Base-by-base conservation (phyloP, 208 protist genomes). In the Porcisia hertigi region DNA sequence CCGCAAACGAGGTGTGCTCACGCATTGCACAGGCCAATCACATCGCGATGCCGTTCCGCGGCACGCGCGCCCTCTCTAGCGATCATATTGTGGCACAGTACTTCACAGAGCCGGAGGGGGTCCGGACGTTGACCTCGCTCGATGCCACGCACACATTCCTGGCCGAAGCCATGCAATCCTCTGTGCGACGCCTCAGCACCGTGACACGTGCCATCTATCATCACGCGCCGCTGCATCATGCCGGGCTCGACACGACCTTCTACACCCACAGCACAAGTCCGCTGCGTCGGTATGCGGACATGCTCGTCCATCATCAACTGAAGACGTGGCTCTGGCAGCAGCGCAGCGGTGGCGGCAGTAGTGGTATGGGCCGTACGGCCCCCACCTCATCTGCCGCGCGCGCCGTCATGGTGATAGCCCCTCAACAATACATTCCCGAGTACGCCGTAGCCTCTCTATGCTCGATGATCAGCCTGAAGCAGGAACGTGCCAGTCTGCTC, bases 261-360 rank as follows among this genome's bases (percentile, higher is more conserved):
- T 97, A 97, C 84, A 85, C 88, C 30, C 94, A 97, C 86, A 95
- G 91, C 82, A 97, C 94, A 23, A 93, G 87, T 53, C 94, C 94
- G 23, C 84, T 97, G 54, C 85, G 94, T 3, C 90, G 94, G 0
- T 96, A 95, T 75, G 87, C 94, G 2, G 94, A 97, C 77, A 97
- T 97, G 94, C 79, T 97, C 11, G 94, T 97, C 20, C 94, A 97
- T 73, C 92, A 97, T 58, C 94, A 97, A 71, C 85, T 97, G 20
- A 97, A 97, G 78, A 86, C 91, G 67, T 90, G 86, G 85, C 69
- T 97, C 1, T 91, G 86, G 86, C 75, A 79, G 57, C 80, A 85
- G 57, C 63, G 70, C 52, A 49, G 54, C 49, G 5, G 64, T 39
- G 58, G 54, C 18, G 36, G 34, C 8, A 18, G 57, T 58, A 36